phyloP scores from a whole-genome alignment of 2,329 filamentous ascomycete species.

The Penicillium sp. region DNA sequence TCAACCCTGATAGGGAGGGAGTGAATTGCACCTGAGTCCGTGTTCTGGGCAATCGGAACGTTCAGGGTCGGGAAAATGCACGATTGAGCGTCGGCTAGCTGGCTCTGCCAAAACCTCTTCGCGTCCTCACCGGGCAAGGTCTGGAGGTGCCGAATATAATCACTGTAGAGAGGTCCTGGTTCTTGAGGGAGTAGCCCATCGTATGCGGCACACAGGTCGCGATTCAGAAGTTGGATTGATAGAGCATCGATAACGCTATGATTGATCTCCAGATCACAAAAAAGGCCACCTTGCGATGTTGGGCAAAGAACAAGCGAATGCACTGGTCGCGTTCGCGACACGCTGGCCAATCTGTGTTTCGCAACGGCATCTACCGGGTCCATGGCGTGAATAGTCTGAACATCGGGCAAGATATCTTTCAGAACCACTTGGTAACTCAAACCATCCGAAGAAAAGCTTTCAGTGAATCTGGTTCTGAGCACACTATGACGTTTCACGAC shows the following conservation, averaged over 20 bases:
- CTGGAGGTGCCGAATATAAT: neutral
- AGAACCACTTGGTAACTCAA: neutral
- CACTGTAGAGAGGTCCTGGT: neutral
- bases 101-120: neutral
- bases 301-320: neutral
- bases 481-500: neutral
- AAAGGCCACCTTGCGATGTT: neutral
- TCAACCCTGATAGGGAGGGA: neutral
- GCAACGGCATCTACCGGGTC: neutral
- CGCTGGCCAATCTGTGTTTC: neutral
- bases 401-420: neutral
- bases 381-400: neutral
- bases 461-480: neutral
- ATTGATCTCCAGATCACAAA: neutral
- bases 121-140: neutral
- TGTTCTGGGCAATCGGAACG: neutral
- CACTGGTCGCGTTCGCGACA: neutral
- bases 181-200: neutral
- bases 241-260: neutral
- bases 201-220: neutral
- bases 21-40: neutral
- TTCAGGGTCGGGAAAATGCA: neutral
- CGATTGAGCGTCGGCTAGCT: neutral
- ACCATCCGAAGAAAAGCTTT: neutral
- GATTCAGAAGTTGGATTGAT: neutral